Base-by-base conservation (phyloP, 495 filamentous ascomycete genomes). In the Oidiodendron maius region DNA sequence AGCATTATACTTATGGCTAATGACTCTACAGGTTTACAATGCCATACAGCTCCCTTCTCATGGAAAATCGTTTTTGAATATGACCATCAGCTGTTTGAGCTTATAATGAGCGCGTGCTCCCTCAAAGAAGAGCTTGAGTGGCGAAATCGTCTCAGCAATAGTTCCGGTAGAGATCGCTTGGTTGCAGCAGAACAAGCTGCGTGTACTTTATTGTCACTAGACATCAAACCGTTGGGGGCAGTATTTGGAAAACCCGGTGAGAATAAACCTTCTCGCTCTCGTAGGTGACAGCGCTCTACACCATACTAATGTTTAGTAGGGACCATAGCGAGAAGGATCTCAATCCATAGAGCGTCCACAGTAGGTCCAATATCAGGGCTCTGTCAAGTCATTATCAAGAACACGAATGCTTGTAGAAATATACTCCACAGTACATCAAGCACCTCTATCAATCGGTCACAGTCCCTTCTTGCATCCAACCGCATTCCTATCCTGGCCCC, bases 11-110 rank as follows among this genome's bases (percentile, higher is more conserved):
- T 20, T 10, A 41, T 48, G 40, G 13, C 44, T 62, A 36, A 61
- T 46, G 9, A 20, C 13, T 25, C 5, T 13, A 40, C 52, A 95
- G 91, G 91, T 2, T 64, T 96, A 5, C 86, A 85, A 67, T 96
- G 89, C 60, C 80, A 91, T 58, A 87, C 82, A 16, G 89, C 86
- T 17, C 80, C 83, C 11, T 87, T 87, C 61, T 90, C 89, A 2
- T 97, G 91, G 91, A 98, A 96, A 62, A 61, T 96, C n/a, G 70
- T 86, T 13, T 96, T 97, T 55, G 84, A 91, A 56, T 75, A 78
- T 35, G 74, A 84, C 37, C 75, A 87, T 51, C 81, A 83, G 34
- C 75, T 87, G 16, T 93, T 84, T 61, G 93, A 97, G 66, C 59
- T 96, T 24, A 81, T 96, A 17, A 71, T 96, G 58, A 95, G 87